Conservation (phyloP, 768 basidiomycete genomes). For the Lentinula sp. region DNA sequence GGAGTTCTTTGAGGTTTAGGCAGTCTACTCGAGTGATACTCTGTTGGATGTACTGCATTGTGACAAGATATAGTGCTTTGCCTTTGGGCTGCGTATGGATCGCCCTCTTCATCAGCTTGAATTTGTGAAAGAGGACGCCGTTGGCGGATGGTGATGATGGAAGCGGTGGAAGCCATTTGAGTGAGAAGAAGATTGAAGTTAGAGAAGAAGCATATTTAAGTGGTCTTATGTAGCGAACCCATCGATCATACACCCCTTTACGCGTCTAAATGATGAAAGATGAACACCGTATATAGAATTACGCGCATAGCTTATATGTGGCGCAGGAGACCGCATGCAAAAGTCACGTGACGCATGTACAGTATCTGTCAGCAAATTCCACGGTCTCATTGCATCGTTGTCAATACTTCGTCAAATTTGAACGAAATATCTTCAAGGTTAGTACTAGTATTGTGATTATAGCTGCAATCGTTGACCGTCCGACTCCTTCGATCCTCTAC, state of each 20-base stretch:
- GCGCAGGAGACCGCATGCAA: too few relatives aligned
- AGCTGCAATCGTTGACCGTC: not conserved
- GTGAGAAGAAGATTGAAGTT: not conserved
- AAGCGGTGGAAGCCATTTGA: not conserved
- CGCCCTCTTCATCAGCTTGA: not conserved
- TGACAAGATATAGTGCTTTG: not conserved
- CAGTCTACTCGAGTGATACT: not conserved
- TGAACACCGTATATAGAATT: too few relatives aligned
- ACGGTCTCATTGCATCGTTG: not conserved
- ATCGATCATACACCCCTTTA: not conserved
- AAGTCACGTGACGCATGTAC: not conserved
- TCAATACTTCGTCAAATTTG: not conserved
- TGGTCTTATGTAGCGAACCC: not conserved
- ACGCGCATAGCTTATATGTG: too few relatives aligned
- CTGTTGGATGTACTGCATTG: not conserved
- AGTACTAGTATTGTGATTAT: not conserved
- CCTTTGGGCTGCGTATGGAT: not conserved
- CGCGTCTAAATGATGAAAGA: not conserved
- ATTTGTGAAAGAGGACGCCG: not conserved
- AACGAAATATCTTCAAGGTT: slow-evolving; percentile 9
- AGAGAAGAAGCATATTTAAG: not conserved
- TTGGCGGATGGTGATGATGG: not conserved
- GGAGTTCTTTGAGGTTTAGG: slow-evolving; percentile 17
- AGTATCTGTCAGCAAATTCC: not conserved
- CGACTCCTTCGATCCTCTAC: not conserved